A percentile compares a stretch with the other conserved stretches of the same genome.
Conservation (phyloP, 495 filamentous ascomycete genomes). For the Xylaria flabelliformis region DNA sequence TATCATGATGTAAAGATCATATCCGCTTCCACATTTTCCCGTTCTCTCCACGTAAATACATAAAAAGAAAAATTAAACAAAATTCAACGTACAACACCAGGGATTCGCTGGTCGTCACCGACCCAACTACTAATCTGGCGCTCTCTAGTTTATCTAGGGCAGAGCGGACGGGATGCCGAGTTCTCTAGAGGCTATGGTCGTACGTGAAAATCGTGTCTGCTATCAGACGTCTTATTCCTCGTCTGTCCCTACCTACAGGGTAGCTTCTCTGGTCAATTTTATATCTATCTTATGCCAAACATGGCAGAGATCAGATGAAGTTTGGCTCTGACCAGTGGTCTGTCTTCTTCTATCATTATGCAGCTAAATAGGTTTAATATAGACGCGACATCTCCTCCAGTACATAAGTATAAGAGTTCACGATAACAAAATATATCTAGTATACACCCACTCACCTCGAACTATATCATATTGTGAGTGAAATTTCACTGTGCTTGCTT, state of each 20-base stretch:
- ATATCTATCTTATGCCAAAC: not conserved
- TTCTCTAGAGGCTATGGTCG: slow-evolving; percentile 40
- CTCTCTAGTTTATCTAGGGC: slow-evolving; percentile 39
- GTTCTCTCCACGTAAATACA: too few species aligned
- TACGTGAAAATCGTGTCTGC: slow-evolving; percentile 14
- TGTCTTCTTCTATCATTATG: too few species aligned
- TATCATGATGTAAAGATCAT: too few species aligned
- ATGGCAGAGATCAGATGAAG: not conserved
- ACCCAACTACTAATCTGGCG: slow-evolving; percentile 54
- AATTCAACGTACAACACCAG: slow-evolving; percentile 45
- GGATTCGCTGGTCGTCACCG: slow-evolving; percentile 57
- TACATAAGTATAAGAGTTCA: too few species aligned
- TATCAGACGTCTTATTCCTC: too few species aligned
- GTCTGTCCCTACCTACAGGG: not conserved
- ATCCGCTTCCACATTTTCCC: too few species aligned
- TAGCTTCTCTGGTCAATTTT: not conserved
- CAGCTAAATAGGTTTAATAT: not conserved
- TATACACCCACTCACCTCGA: not conserved
- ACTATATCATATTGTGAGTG: too few species aligned
- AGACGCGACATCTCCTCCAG: not conserved
- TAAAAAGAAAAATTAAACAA: too few species aligned
- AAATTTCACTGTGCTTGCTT: too few species aligned
- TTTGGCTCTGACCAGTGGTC: not conserved
- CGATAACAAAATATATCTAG: too few species aligned
- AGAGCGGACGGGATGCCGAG: slow-evolving; percentile 54